Conservation (phyloP, 108 stramenopile species). For the Craspedostauros australis region DNA sequence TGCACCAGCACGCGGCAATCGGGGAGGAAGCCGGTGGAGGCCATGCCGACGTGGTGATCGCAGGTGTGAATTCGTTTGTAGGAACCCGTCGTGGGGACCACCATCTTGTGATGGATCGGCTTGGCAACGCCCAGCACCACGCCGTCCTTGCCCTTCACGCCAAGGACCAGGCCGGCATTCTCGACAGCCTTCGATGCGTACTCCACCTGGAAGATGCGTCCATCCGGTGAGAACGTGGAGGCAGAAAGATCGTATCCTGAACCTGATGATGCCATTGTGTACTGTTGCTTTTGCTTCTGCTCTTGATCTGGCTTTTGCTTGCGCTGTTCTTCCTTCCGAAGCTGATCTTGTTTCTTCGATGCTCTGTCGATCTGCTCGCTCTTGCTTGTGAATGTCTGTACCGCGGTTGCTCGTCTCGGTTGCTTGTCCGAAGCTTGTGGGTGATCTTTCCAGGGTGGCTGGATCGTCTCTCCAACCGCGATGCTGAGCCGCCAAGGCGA, state of each 20-base stretch:
- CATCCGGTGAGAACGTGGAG: conserved; percentile 97
- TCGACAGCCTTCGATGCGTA: conserved; percentile 93
- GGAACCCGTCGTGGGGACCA: conserved; percentile 71
- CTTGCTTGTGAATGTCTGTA: too few relatives aligned
- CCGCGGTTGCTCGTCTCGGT: too few relatives aligned
- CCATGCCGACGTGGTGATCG: conserved; percentile 61
- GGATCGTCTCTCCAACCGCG: too few relatives aligned
- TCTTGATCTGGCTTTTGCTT: too few relatives aligned
- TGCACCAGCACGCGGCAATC: conserved; percentile 94
- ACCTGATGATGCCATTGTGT: conserved; percentile 81
- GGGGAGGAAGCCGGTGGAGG: conserved; percentile 90
- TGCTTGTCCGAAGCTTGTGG: too few relatives aligned
- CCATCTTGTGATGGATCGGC: conserved; percentile 85
- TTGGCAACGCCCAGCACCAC: conserved; percentile 96
- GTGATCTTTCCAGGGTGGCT: too few relatives aligned
- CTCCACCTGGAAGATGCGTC: conserved; percentile 96
- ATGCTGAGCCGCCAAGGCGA: too few relatives aligned
- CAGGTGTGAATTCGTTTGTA: conserved; percentile 78
- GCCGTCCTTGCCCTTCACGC: conserved; percentile 93
- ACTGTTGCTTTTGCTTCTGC: background rate
- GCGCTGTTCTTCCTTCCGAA: too few relatives aligned
- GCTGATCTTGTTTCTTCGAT: too few relatives aligned
- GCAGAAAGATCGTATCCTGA: conserved; percentile 93
- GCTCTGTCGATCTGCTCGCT: too few relatives aligned
- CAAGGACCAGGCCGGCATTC: conserved; percentile 90